Base-by-base conservation (phyloP, 2,329 filamentous ascomycete genomes). In the Penicillium sp. region DNA sequence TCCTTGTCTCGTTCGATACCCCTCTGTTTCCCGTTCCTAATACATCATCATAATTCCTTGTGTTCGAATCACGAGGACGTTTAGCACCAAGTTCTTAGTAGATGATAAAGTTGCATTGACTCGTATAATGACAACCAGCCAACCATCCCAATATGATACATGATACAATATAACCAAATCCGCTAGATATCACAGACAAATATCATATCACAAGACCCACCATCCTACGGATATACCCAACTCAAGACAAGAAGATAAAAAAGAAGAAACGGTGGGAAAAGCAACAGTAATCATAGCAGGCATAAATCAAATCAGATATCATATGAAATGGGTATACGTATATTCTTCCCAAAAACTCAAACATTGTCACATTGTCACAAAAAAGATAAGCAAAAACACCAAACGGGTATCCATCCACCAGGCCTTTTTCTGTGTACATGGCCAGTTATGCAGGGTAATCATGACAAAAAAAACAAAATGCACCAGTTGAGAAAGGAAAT, bases 311-410 rank as follows among this genome's bases (percentile, higher is more conserved):
- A 22, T 53, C 45, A 44, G 17, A 53, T 37, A 37, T n/a, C 10
- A 58, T 49, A 47, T 53, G 44, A 26, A 53, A 44, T 30, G 47
- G 59, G 59, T 61, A 61, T 61, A 53, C 58, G 35, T 61, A 42
- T 55, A 42, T 55, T 33, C 17, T 45, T 56, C 30, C 56, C 59
- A 22, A n/a, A n/a, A 40, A 37, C 17, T 37, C 12, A 15, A 37
- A 33, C 30, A 12, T n/a, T n/a, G n/a, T n/a, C n/a, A n/a, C n/a
- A n/a, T n/a, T n/a, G n/a, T n/a, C n/a, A n/a, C 8, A 30, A 35
- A 37, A 51, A 19, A 30, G 45, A 47, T 47, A 6, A 9, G 9
- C 28, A 35, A 62, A 9, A 59, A 59, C 33, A 37, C 56, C 56
- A 5, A 55, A 54, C 19, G 42, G 17, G 22, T 30, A 62, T 55